Base-by-base conservation (phyloP, 495 filamentous ascomycete genomes). In the Daldinia childiae region DNA sequence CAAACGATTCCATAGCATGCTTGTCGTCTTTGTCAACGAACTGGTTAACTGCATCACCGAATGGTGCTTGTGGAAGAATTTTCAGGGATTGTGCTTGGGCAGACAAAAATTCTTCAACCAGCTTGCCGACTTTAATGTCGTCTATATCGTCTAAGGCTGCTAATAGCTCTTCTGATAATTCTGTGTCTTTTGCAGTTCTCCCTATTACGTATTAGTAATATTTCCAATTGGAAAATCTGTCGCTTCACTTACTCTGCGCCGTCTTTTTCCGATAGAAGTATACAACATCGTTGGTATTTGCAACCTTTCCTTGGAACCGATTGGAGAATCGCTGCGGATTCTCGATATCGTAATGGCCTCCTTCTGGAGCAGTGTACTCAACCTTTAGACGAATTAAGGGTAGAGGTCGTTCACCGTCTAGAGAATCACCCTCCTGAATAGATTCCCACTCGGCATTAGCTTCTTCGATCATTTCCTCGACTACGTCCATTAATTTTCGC, bases 281-380 rank as follows among this genome's bases (percentile, higher is more conserved):
- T 2, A 99, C 89, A 1, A 99, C 93, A 70, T 99, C 95, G 71
- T 92, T 95, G 1, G 91, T 88, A 72, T 99, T 99, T 9, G 95
- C 95, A 0, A 98, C 95, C 74, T 90, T 93, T 6, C 89, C 90
- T 1, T 90, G 86, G 71, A 99, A 99, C 4, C 94, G 89, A 78
- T 97, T 97, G 0, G 96, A 98, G 72, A 98, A 98, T 4, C 95
- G 89, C 74, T 98, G 95, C 15, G 95, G 95, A 66, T 99, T 99
- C 75, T 98, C 96, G 62, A 90, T 91, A 64, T 98, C 93, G 72
- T 91, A 99, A 48, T 88, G 87, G 41, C 92, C 91, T 26, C 93
- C 93, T 32, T 98, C 93, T 0, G 93, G 92, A 1, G 95, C 90
- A 0, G 94, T 90, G 66, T 91, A 95, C 72, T 99, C 95, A 6